Conservation (phyloP, 495 filamentous ascomycete species). For the Pyronema omphalodes region DNA sequence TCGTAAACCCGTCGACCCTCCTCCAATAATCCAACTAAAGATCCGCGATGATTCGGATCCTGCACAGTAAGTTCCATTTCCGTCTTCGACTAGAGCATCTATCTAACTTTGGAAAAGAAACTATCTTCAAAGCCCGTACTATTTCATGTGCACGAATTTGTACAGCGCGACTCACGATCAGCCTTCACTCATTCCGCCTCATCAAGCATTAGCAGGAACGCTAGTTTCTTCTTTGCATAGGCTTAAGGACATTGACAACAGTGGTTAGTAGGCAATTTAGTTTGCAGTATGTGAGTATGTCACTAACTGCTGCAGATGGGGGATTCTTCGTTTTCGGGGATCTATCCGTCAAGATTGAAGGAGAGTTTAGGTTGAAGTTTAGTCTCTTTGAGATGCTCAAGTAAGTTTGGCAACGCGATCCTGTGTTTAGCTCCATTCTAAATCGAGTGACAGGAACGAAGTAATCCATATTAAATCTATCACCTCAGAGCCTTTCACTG, state of each 20-base stretch:
- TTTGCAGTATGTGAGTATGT: background rate
- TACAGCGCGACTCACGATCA: conserved; percentile 41
- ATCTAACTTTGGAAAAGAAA: conserved; percentile 32
- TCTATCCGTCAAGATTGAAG: conserved; percentile 67
- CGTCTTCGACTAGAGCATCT: background rate
- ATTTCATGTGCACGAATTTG: conserved; percentile 61
- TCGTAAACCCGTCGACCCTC: conserved; percentile 87
- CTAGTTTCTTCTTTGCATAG: conserved; percentile 83
- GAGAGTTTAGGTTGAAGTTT: conserved; percentile 63
- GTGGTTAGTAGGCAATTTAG: conserved; percentile 31
- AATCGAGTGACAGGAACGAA: conserved; percentile 28
- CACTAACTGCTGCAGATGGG: conserved; percentile 40
- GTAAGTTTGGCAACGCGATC: conserved; percentile 28
- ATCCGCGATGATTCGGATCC: conserved; percentile 55
- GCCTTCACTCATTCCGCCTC: conserved; percentile 31
- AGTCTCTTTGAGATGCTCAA: conserved; percentile 69
- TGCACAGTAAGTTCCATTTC: conserved; percentile 38
- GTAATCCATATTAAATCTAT: conserved; percentile 52
- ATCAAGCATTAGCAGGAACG: conserved; percentile 50
- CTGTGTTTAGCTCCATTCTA: conserved; percentile 7
- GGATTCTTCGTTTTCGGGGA: conserved; percentile 97
- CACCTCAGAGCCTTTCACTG: conserved; percentile 55
- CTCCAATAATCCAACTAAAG: conserved; percentile 72
- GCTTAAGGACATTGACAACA: conserved; percentile 79
- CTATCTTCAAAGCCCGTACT: conserved; percentile 58